Conservation (phyloP, 441 rosid species). For the Croton laevigatus region DNA sequence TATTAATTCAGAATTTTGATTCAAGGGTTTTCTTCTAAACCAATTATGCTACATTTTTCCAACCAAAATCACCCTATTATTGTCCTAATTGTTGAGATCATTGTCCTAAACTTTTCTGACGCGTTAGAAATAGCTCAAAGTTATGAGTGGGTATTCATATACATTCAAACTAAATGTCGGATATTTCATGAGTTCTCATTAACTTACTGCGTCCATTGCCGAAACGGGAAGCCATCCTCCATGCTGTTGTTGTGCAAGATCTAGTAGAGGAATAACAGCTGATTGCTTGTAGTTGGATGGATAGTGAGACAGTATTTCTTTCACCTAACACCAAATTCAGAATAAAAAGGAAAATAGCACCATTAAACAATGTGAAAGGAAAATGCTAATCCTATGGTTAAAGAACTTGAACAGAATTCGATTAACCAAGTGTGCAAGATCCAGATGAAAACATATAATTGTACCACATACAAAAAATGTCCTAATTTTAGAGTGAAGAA, state of each 20-base stretch:
- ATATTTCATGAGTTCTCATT: slow-evolving; percentile 11
- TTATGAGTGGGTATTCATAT: not conserved
- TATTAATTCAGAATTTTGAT: no score
- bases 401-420: not conserved
- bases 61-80: no score
- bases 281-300: slow-evolving; percentile 99
- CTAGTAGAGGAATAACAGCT: slow-evolving; percentile 93
- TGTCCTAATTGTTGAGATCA: no score
- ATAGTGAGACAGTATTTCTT: slow-evolving; percentile 92
- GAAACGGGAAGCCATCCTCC: slow-evolving; percentile 99
- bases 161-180: not conserved
- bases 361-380: not conserved
- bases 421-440: not conserved
- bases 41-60: no score
- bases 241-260: slow-evolving; percentile 99
- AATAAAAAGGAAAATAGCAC: not conserved
- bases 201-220: slow-evolving; percentile 89
- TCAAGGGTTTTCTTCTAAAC: no score
- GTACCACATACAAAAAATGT: not conserved
- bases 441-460: not conserved
- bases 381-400: not conserved
- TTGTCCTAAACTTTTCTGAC: not conserved
- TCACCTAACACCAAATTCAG: slow-evolving; percentile 44
- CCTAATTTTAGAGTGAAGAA: not conserved
- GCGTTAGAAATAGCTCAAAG: not conserved